Base-by-base conservation (phyloP, 352 stramenopile genomes). In the Phytophthora cryptogea region DNA sequence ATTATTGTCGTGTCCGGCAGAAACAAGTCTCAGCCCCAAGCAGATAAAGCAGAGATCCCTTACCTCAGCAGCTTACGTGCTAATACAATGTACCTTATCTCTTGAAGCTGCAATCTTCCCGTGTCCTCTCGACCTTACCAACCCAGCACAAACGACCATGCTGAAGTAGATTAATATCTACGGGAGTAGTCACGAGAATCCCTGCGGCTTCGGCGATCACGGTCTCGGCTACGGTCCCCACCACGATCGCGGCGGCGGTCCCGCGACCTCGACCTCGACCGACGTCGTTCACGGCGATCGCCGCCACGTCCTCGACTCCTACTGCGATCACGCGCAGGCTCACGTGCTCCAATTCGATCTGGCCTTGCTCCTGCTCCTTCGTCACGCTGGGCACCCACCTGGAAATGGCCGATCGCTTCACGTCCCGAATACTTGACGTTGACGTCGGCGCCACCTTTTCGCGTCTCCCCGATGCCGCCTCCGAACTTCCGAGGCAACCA, bases 401-500 rank as follows among this genome's bases (percentile, higher is more conserved):
- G 67, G 48, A 75, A 75, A 23, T 75, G 67, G 28, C 62, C 45
- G 30, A 68, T 54, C 10, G 64, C 74, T 43, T 74, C 86, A 71
- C 83, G 65, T 50, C 84, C 84, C 32, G 85, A 94, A 59, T 94
- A 94, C 71, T 94, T 94, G 72, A 94, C 80, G 50, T 92, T 94
- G 20, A 92, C 81, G 46, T 89, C 80, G 2, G 80, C 59, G 8
- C 86, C 81, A 46, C 83, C 85, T 64, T 90, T 90, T 49, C 82
- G 77, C 2, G 82, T 95, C 16, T 95, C 90, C 9, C 95, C 95
- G 55, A 99, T 92, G 53, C 96, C 96, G 30, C 95, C 95, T 36
- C 96, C 96, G 36, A 99, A 92, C 44, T 97, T 90, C 43, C 92
- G 85, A 1, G 96, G 97, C 56, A 97, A 66, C 97, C 97, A 99